phyloP scores from a whole-genome alignment of 495 filamentous ascomycete species.

The Penicillium diatomitis region DNA sequence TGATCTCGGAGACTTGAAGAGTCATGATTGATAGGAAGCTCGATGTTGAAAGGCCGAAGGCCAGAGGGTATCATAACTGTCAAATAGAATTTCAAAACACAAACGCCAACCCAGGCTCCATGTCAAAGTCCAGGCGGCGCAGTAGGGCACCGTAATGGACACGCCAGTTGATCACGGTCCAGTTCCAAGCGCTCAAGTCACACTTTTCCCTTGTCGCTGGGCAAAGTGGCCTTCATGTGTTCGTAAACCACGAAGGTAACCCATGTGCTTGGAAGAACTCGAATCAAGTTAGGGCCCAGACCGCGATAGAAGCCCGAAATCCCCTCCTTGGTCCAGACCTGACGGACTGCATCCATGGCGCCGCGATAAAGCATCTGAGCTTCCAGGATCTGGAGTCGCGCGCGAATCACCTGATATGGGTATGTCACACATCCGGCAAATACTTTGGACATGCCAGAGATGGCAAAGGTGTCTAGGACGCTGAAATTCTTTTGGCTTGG shows the following conservation, averaged over 20 bases:
- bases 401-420: constrained; percentile 85
- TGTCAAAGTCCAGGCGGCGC: no score
- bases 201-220: no score
- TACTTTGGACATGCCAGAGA: constrained; percentile 76
- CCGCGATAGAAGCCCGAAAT: constrained; percentile 86
- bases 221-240: constrained; percentile 52
- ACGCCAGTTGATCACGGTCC: no score
- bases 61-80: no score
- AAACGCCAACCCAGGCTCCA: no score
- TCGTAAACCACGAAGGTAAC: constrained; percentile 98
- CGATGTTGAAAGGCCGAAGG: no score
- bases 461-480: constrained; percentile 66
- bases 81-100: no score
- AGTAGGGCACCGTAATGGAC: no score
- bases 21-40: no score
- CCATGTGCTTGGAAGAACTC: constrained; percentile 90
- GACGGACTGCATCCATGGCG: constrained; percentile 56
- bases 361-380: constrained; percentile 56
- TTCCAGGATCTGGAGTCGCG: constrained; percentile 81
- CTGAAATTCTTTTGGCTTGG: constrained; percentile 35
- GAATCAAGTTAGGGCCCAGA: constrained; percentile 73
- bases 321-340: constrained; percentile 74
- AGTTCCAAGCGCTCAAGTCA: no score
- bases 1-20: no score
- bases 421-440: constrained; percentile 83